A percentile compares a stretch with the other conserved stretches of the same genome.
Evolutionary conservation across 2,329 filamentous ascomycete genomes (phyloP).

Genomic region (Sordariomycetes sp.): DNA sequence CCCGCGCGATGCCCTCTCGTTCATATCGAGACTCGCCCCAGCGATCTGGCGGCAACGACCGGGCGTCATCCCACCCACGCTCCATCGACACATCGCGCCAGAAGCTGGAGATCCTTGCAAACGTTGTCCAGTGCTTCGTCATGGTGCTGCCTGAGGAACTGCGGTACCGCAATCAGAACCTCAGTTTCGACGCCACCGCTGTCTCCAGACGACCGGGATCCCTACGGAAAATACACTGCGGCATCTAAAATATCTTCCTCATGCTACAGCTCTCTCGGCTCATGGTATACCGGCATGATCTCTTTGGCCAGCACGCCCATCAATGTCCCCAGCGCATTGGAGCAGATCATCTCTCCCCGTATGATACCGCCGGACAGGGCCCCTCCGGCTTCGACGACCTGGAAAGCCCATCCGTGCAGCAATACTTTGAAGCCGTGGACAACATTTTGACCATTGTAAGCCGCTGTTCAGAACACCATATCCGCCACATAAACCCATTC

Average conservation of each 20-base stretch:
- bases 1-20: conserved; percentile 10
- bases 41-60: not conserved
- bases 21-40: not conserved
- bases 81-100: conserved; percentile 9
- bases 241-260: conserved; percentile 17
- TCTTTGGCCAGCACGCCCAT: conserved; percentile 11
- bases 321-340: not conserved
- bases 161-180: conserved; percentile 15
- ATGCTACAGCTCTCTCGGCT: conserved; percentile 19
- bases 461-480: conserved; percentile 13
- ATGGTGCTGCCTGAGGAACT: conserved; percentile 15
- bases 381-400: not conserved
- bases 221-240: conserved; percentile 13
- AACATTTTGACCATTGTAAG: conserved; percentile 14
- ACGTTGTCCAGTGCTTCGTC: conserved; percentile 16
- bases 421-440: conserved; percentile 17
- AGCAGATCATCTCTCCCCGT: not conserved
- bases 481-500: conserved; percentile 17
- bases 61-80: not conserved
- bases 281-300: conserved; percentile 18
- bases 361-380: not conserved
- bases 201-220: conserved; percentile 6
- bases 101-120: conserved; percentile 15
- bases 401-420: conserved; percentile 5
- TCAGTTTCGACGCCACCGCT: conserved; percentile 12